Percentiles rank a stretch among this genome's conserved stretches.
phyloP scores from a whole-genome alignment of 495 filamentous ascomycete genomes.

The Aspergillus hancockii region DNA sequence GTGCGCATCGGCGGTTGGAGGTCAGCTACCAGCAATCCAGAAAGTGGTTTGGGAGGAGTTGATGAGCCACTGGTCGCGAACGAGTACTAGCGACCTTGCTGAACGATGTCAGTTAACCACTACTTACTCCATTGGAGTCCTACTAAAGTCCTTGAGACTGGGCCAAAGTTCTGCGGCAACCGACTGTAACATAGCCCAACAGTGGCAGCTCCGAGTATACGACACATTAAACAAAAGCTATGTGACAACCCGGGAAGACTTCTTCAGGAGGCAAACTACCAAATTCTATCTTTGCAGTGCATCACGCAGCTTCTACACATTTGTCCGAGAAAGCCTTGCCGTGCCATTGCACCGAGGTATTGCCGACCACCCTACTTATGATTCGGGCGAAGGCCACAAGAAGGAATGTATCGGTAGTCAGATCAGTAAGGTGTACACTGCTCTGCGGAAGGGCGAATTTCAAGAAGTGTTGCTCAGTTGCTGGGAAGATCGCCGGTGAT shows the following conservation, averaged over 20 bases:
- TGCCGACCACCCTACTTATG: conserved; percentile 28
- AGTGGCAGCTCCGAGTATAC: conserved; percentile 12
- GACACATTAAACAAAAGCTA: conserved; percentile 1
- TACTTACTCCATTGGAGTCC: conserved; percentile 5
- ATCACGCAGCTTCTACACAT: conserved; percentile 23
- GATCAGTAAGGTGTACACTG: conserved; percentile 26
- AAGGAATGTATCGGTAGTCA: conserved; percentile 23
- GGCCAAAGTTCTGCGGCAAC: neutral
- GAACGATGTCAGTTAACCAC: conserved; percentile 13
- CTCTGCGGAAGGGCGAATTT: conserved; percentile 19
- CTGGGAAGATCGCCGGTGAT: conserved; percentile 34
- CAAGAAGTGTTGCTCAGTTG: conserved; percentile 41
- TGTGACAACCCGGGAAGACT: neutral
- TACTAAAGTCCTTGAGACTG: conserved; percentile 3
- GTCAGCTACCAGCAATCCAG: neutral
- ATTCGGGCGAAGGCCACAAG: conserved; percentile 10
- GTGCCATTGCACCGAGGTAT: conserved; percentile 31
- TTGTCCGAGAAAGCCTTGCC: conserved; percentile 23
- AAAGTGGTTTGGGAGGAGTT: conserved; percentile 10
- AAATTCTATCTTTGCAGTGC: conserved; percentile 20
- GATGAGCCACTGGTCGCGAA: conserved; percentile 16
- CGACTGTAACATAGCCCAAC: neutral
- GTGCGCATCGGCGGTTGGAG: neutral
- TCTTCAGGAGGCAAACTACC: conserved; percentile 5
- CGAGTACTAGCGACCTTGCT: conserved; percentile 12